Conservation (phyloP, 352 stramenopile genomes). For the Phytophthora pistaciae region DNA sequence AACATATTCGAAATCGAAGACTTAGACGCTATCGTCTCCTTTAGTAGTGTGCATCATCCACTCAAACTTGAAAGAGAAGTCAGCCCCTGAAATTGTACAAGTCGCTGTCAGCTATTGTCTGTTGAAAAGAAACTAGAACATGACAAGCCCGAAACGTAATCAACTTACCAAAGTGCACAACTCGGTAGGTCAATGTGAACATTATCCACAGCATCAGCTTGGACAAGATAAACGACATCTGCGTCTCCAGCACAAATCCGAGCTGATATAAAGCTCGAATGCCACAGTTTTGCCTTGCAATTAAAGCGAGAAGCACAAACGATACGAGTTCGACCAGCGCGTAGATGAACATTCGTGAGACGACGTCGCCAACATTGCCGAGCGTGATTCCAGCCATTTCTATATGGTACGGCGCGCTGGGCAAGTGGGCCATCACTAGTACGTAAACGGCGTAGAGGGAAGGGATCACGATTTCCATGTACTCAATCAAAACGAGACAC, state of each 20-base stretch:
- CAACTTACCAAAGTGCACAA: conserved; percentile 22
- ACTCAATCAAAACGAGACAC: conserved; percentile 40
- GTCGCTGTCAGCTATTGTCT: background rate
- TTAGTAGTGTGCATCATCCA: background rate
- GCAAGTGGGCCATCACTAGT: conserved; percentile 10
- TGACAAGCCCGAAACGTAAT: background rate
- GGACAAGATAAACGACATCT: conserved; percentile 14
- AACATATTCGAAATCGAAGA: background rate
- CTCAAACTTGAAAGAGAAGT: background rate
- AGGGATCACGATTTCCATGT: conserved; percentile 34
- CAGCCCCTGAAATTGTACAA: background rate
- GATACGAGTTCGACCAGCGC: conserved; percentile 21
- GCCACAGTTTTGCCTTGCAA: conserved; percentile 5
- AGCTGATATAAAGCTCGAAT: conserved; percentile 25
- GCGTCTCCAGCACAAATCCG: conserved; percentile 34
- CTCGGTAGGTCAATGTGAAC: conserved; percentile 5
- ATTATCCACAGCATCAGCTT: conserved; percentile 27
- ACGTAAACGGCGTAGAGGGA: conserved; percentile 29
- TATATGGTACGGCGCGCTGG: conserved; percentile 32
- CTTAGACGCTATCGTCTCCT: background rate
- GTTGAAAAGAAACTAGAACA: background rate
- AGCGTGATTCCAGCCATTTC: conserved; percentile 16
- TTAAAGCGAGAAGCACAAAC: conserved; percentile 7
- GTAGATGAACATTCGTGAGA: conserved; percentile 20
- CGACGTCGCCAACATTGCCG: conserved; percentile 2